Base-by-base conservation (phyloP, 257 asterid genomes). In the Penstemon newberryi region DNA sequence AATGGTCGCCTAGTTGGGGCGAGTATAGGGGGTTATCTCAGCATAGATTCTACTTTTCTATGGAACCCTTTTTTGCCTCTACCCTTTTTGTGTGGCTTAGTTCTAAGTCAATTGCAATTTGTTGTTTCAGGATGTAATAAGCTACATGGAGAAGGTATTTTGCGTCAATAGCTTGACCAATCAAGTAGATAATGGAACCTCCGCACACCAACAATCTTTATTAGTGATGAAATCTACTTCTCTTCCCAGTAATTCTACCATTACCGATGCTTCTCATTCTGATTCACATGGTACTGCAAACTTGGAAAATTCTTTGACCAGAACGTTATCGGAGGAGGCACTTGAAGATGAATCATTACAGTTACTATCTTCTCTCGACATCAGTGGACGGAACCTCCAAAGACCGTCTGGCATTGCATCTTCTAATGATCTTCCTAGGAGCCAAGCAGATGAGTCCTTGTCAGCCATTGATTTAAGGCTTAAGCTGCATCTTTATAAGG, bases 81-180 rank as follows among this genome's bases (percentile, higher is more conserved):
- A 19, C n/a, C 15, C 52, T 55, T 6, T 40, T 50, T 33, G 46
- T 65, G 36, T 33, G 19, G 3, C 41, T 69, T 60, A 70, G 10
- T 62, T 49, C 59, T 43, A 52, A 54, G 51, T 69, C 41, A 62
- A 65, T 71, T 58, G 19, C 76, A 61, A 45, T 75, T 74, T 58
- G 10, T 85, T 75, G 49, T 75, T 67, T 70, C 89, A 90, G 98
- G 97, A 88, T 74, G 96, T 93, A 81, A 85, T 90, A 69, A 83
- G 73, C 84, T 93, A 88, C 73, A 72, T 88, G 85, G 98, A 93
- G 85, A 93, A 86, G 85, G 89, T 77, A 18, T 90, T 90, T 79
- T 74, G 84, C 75, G 78, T 75, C 79, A 85, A 74, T 75, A 82
- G 77, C 80, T 73, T 68, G 71, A 67, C 74, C 63, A 85, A 65